Percentiles rank a stretch among this genome's conserved stretches.
These are phyloP conservation scores for Chytriomyces confervae DNA, from an alignment of 192 early-diverging fungal genomes.

Conservation along the genomic window DNA sequence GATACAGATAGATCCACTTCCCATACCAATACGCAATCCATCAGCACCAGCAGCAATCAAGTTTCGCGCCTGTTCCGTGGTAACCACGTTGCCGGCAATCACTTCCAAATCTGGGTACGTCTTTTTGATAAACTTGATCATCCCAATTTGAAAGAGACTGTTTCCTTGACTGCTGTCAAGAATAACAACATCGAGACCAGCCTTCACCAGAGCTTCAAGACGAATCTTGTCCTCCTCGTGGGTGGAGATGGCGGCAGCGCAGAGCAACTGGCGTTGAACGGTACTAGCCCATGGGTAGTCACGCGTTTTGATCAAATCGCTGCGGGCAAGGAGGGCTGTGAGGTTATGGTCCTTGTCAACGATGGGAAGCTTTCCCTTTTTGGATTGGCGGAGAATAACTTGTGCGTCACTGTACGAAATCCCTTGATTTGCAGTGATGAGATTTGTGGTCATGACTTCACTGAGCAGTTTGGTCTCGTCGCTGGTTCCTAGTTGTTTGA, in stretches of 20 bases:
- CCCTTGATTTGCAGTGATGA: constrained; percentile 86
- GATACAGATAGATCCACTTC: constrained; percentile 96
- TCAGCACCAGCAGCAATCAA: constrained; percentile 95
- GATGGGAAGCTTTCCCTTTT: constrained; percentile 97
- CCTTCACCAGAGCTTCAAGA: constrained; percentile 82
- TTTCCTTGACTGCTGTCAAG: constrained; percentile 96
- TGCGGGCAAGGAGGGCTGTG: constrained; percentile 88
- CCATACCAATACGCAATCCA: constrained; percentile 95
- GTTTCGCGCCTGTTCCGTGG: constrained; percentile 89
- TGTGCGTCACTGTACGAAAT: constrained; percentile 92
- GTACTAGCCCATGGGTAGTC: constrained; percentile 95
- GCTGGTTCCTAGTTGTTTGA: constrained; percentile 31
- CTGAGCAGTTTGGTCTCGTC: constrained; percentile 69
- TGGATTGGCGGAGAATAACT: constrained; percentile 80
- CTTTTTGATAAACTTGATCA: constrained; percentile 92
- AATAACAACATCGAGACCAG: constrained; percentile 94
- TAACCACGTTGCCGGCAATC: constrained; percentile 97
- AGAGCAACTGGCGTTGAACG: constrained; percentile 88
- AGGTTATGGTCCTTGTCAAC: constrained; percentile 83
- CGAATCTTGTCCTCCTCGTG: constrained; percentile 87
- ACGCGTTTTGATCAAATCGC: constrained; percentile 96
- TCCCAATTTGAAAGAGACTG: constrained; percentile 91
- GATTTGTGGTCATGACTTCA: constrained; percentile 88
- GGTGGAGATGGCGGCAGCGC: constrained; percentile 92
- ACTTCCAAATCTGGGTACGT: constrained; percentile 84